These are phyloP conservation scores for Trichoderma guizhouense DNA, from an alignment of 2,329 filamentous ascomycete species.

Conservation along the genomic window DNA sequence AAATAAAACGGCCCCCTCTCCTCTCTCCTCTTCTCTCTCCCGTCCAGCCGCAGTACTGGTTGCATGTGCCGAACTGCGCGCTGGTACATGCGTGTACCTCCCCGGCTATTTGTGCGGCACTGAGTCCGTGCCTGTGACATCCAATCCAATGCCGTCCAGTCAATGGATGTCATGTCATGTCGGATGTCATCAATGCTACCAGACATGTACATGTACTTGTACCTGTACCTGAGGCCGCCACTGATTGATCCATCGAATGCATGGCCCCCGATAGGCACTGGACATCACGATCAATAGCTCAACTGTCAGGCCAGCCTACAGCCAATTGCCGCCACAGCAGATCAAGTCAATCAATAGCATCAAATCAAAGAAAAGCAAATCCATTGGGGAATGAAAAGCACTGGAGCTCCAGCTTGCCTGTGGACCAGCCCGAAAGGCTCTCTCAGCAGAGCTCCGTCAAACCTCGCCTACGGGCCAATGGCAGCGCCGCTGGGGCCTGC, in stretches of 20 bases:
- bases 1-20: slow-evolving; percentile 1
- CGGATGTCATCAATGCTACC: not conserved
- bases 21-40: not conserved
- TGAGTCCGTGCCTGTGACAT: not conserved
- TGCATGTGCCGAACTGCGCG: not conserved
- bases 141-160: not conserved
- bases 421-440: not conserved
- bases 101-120: not conserved
- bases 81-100: not conserved
- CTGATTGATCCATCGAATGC: not conserved
- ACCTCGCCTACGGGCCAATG: slow-evolving; percentile 31
- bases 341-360: not conserved
- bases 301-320: not conserved
- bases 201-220: not conserved
- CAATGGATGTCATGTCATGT: not conserved
- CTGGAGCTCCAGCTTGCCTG: not conserved
- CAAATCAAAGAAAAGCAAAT: not conserved
- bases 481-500: slow-evolving; percentile 19
- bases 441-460: not conserved
- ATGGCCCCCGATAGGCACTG: not conserved
- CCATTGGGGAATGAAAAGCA: not conserved
- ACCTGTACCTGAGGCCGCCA: not conserved
- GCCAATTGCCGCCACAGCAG: not conserved
- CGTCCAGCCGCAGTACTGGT: not conserved
- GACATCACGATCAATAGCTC: not conserved